Evolutionary conservation across 192 early-diverging fungal species (phyloP).

Genomic region (Funneliformis mosseae): DNA sequence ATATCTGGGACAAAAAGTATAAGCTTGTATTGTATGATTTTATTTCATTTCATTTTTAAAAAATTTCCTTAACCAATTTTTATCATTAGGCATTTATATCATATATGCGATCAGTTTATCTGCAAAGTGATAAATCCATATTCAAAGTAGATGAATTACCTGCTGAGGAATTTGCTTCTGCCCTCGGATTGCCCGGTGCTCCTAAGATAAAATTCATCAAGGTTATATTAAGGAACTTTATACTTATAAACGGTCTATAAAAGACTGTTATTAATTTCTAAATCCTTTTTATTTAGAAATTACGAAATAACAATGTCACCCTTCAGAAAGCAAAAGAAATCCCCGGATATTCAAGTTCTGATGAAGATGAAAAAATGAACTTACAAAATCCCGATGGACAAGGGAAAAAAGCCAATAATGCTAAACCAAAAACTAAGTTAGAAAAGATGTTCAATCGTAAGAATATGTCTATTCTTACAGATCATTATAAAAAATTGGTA

Average conservation of each 20-base stretch:
- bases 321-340: constrained; percentile 54
- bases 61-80: constrained; percentile 10
- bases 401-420: constrained; percentile 42
- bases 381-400: constrained; percentile 42
- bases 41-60: too few species aligned
- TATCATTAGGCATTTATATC: constrained; percentile 80
- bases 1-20: constrained; percentile 91
- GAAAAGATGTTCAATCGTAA: constrained; percentile 93
- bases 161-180: constrained; percentile 82
- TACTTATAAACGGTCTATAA: too few species aligned
- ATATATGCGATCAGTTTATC: constrained; percentile 89
- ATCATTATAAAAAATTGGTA: constrained; percentile 87
- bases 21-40: background rate
- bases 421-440: constrained; percentile 71
- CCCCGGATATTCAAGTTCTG: constrained; percentile 40
- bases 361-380: constrained; percentile 38
- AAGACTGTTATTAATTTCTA: background rate
- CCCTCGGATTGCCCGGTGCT: constrained; percentile 91
- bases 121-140: constrained; percentile 89
- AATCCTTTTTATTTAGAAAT: constrained; percentile 41
- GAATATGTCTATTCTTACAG: constrained; percentile 88
- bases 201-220: constrained; percentile 93
- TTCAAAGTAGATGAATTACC: constrained; percentile 90
- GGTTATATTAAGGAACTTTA: too few species aligned
- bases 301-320: constrained; percentile 70